A percentile compares a stretch with the other conserved stretches of the same genome.
Evolutionary conservation across 1,139 yeast species (phyloP).

Genomic region (Geotrichum aggregatum): DNA sequence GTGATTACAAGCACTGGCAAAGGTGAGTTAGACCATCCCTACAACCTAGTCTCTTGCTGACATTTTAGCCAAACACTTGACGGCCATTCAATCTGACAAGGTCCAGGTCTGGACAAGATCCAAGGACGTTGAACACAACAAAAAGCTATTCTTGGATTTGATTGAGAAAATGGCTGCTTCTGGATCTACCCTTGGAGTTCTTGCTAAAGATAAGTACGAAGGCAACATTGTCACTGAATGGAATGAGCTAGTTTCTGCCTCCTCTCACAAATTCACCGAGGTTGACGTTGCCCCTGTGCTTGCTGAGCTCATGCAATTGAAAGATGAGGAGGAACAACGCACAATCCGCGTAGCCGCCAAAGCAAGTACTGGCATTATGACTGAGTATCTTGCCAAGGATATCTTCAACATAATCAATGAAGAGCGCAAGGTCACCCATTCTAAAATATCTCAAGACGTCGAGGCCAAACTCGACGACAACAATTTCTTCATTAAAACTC

Average conservation of each 20-base stretch:
- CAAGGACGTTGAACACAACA: conserved; percentile 75
- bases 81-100: conserved; percentile 47
- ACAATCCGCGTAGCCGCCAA: conserved; percentile 68
- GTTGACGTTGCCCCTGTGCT: conserved; percentile 57
- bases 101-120: conserved; percentile 73
- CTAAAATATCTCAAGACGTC: conserved; percentile 67
- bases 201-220: conserved; percentile 68
- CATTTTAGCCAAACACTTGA: conserved; percentile 62
- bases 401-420: conserved; percentile 87
- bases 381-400: conserved; percentile 73
- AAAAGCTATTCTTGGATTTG: conserved; percentile 59
- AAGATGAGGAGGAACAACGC: conserved; percentile 74
- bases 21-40: conserved; percentile 19
- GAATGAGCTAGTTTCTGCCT: conserved; percentile 39
- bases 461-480: conserved; percentile 78
- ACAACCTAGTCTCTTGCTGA: neutral
- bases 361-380: conserved; percentile 74
- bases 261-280: conserved; percentile 36
- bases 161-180: conserved; percentile 47
- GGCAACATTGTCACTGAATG: conserved; percentile 82
- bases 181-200: conserved; percentile 54
- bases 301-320: conserved; percentile 62
- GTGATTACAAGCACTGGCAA: conserved; percentile 84
- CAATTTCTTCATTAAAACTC: conserved; percentile 56
- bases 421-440: conserved; percentile 70